Conservation (phyloP, 495 filamentous ascomycete genomes). For the Trichoderma virens region DNA sequence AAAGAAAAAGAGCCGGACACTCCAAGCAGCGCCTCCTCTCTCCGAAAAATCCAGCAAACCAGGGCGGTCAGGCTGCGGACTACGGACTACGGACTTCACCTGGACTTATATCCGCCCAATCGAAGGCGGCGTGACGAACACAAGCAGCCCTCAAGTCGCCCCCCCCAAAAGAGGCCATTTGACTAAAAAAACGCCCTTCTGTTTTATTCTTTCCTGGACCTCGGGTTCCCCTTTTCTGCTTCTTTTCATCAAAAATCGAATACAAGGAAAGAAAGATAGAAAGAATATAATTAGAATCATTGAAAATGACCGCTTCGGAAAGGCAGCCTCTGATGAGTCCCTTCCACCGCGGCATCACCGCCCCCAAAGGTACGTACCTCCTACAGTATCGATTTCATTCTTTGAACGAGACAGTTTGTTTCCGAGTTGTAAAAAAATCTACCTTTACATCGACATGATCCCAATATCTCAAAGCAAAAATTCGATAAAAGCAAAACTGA, state of each 20-base stretch:
- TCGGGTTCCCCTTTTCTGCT: too few species aligned
- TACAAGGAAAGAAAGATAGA: not conserved
- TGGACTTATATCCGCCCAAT: conserved; percentile 1
- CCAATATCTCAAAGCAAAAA: too few species aligned
- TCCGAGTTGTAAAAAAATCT: not conserved
- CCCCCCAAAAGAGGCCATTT: not conserved
- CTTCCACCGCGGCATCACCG: not conserved
- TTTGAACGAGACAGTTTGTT: not conserved
- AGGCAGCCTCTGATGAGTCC: not conserved
- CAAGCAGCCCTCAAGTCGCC: not conserved
- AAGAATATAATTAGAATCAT: not conserved
- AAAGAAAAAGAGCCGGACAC: too few species aligned
- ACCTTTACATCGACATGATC: not conserved
- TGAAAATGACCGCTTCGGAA: not conserved
- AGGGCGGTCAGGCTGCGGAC: too few species aligned
- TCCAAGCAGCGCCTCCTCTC: too few species aligned
- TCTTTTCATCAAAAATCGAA: not conserved
- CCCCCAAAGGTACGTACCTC: not conserved
- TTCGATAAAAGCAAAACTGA: too few species aligned
- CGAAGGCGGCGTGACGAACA: not conserved
- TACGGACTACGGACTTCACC: too few species aligned
- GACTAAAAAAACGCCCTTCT: too few species aligned
- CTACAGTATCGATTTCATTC: not conserved
- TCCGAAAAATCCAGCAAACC: too few species aligned
- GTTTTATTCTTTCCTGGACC: too few species aligned